These are phyloP conservation scores for Fusarium vanettenii DNA, from an alignment of 2,329 filamentous ascomycete species.

Conservation along the genomic window DNA sequence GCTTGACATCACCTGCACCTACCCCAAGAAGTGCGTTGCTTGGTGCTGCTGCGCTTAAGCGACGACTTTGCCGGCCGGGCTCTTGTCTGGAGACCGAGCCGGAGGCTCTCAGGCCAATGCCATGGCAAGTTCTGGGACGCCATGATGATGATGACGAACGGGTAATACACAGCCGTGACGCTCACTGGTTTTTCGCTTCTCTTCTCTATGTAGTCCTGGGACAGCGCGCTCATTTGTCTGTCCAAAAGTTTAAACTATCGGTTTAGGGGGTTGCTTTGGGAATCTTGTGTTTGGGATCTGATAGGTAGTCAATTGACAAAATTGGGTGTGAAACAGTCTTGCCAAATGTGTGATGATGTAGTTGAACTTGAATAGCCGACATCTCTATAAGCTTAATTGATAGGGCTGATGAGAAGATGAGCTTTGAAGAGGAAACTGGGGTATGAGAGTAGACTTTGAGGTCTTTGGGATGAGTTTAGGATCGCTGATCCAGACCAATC, in stretches of 20 bases:
- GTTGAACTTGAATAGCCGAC: too few relatives aligned
- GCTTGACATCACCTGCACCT: constrained; percentile 18
- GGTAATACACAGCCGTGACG: constrained; percentile 3
- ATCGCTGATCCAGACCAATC: background rate
- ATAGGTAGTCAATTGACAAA: constrained; percentile 1
- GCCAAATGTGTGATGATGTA: background rate
- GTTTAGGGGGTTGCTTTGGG: background rate
- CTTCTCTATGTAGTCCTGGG: background rate
- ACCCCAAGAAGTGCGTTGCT: constrained; percentile 21
- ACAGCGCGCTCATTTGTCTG: constrained; percentile 3
- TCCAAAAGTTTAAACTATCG: background rate
- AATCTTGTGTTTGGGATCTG: background rate
- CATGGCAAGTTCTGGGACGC: background rate
- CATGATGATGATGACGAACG: background rate
- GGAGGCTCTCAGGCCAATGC: background rate
- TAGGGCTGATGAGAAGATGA: background rate
- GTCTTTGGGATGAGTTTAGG: background rate
- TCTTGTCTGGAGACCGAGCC: background rate
- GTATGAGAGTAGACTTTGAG: background rate
- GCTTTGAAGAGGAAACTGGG: background rate
- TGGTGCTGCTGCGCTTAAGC: constrained; percentile 27
- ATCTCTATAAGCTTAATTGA: background rate
- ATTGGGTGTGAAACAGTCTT: background rate
- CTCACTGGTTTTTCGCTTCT: constrained; percentile 5
- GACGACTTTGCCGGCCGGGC: background rate